These are phyloP conservation scores for Nymphaea thermarum DNA, from an alignment of 164 flowering plant species.

Conservation along the genomic window DNA sequence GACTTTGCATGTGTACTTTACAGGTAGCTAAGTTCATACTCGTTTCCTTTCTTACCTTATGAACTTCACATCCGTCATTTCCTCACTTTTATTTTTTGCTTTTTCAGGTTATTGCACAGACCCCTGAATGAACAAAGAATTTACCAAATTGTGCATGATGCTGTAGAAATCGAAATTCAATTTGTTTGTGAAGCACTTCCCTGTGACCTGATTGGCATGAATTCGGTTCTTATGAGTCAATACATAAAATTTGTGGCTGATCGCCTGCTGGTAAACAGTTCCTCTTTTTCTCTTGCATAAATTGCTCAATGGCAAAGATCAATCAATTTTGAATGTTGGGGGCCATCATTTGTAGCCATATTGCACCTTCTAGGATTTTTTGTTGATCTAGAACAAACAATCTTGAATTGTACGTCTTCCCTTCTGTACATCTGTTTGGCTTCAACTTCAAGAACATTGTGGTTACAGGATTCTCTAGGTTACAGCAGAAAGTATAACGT, in stretches of 20 bases:
- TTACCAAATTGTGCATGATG: slow-evolving; percentile 52
- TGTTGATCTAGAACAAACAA: no score
- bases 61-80: no score
- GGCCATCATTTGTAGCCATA: no score
- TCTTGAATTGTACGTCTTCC: no score
- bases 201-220: slow-evolving; percentile 82
- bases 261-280: slow-evolving; percentile 42
- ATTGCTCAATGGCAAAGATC: no score
- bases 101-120: slow-evolving; percentile 40
- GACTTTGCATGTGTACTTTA: slow-evolving; percentile 82
- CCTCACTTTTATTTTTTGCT: background rate
- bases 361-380: no score
- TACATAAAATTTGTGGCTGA: slow-evolving; percentile 89
- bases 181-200: slow-evolving; percentile 89
- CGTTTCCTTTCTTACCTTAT: no score
- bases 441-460: no score
- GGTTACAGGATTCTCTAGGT: slow-evolving; percentile 46
- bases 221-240: slow-evolving; percentile 61
- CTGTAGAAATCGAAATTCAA: slow-evolving; percentile 74
- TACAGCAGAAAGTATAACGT: slow-evolving; percentile 42
- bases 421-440: background rate
- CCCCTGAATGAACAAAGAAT: slow-evolving; percentile 37
- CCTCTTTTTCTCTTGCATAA: background rate
- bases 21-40: slow-evolving; percentile 19
- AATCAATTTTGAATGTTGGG: no score